phyloP scores from a whole-genome alignment of 148 eudicot genomes.

The Suaeda aralocaspica region DNA sequence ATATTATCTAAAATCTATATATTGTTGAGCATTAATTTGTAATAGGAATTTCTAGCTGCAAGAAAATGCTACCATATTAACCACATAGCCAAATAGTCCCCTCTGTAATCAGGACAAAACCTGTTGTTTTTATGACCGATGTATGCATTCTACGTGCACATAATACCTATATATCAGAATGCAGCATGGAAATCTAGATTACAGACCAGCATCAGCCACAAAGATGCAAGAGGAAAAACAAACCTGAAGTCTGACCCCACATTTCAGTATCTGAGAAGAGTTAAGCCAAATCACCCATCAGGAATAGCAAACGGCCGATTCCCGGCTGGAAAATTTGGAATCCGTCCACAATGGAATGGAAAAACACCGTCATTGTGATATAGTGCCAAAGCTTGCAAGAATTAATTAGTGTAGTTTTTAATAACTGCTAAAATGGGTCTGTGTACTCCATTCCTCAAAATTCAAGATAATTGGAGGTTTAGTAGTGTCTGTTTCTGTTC shows the following conservation, averaged over 20 bases:
- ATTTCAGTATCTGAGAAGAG: constrained; percentile 11
- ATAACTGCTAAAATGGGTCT: constrained; percentile 12
- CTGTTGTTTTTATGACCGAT: constrained; percentile 20
- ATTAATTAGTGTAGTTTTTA: constrained; percentile 17
- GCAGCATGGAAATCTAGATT: constrained; percentile 8
- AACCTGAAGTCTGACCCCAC: constrained; percentile 14
- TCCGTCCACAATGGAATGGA: constrained; percentile 13
- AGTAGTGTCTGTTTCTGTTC: constrained; percentile 13
- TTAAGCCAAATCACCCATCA: constrained; percentile 8
- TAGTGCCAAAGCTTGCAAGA: constrained; percentile 21
- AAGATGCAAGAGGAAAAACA: constrained; percentile 14
- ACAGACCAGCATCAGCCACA: constrained; percentile 22
- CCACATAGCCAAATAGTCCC: constrained; percentile 22
- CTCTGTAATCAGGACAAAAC: constrained; percentile 23
- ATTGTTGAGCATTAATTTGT: constrained; percentile 2
- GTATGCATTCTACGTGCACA: not conserved
- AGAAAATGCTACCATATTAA: constrained; percentile 1
- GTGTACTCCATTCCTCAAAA: not conserved
- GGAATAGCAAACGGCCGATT: constrained; percentile 10
- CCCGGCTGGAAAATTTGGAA: constrained; percentile 27
- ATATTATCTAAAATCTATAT: constrained; percentile 15
- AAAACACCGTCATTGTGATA: constrained; percentile 12
- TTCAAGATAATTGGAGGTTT: constrained; percentile 12
- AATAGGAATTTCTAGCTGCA: constrained; percentile 7
- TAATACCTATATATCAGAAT: constrained; percentile 16